Evolutionary conservation across 2,329 filamentous ascomycete species (phyloP), one percentile per base, ranked within the genome.

Genomic region (Colletotrichum chlorophyti): DNA sequence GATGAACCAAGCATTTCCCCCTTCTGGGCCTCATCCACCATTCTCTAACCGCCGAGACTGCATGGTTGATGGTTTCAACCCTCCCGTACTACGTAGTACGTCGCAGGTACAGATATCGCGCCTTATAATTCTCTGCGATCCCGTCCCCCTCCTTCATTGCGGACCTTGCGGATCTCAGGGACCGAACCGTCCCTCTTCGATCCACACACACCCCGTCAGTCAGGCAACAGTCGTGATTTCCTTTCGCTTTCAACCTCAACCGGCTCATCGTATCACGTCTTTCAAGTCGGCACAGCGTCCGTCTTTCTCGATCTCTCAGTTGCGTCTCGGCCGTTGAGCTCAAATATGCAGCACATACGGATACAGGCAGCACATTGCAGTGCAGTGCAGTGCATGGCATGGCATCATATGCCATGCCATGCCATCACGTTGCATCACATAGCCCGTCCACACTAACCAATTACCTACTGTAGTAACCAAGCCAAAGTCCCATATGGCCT

Each of bases 401-500:
- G 9, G 45, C 45, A 14, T 43, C 17, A 31, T n/a, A n/a, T n/a
- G n/a, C n/a, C n/a, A n/a, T n/a, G n/a, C n/a, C n/a, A n/a, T n/a
- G n/a, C n/a, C 49, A 52, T 59, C 38, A 38, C 55, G 17, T 49
- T 43, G 37, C 52, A 41, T 54, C 52, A 35, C 52, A 41, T 49
- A 19, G 11, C 15, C 21, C 42, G 57, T 55, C 51, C 38, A 50
- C 57, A 45, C 57, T 55, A 49, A 17, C 38, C 23, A 35, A 31
- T n/a, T n/a, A n/a, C n/a, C n/a, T n/a, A n/a, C n/a, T n/a, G 27
- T 12, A 23, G 21, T 8, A 19, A 21, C 26, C 45, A 10, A 49
- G 42, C 35, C 43, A 50, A 57, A 59, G 40, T 35, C 35, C 54
- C 50, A 60, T 60, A 52, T 60, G 57, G 57, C 38, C 57, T 57